Conservation (phyloP, 176 grass and related monocot genomes). For the Aegilops speltoides region DNA sequence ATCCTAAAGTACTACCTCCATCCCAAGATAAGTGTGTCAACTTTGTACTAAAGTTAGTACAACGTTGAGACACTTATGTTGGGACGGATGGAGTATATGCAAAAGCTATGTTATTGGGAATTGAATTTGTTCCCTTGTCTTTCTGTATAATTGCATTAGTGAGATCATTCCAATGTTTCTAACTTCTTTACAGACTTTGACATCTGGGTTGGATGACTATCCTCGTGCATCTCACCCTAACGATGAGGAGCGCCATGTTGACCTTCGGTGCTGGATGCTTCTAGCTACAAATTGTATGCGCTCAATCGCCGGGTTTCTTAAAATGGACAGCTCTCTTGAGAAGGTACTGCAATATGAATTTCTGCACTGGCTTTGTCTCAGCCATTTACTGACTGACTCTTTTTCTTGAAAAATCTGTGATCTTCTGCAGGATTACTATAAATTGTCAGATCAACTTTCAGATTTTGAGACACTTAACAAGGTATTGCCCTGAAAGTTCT, state of each 20-base stretch:
- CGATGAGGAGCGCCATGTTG: conserved; percentile 89
- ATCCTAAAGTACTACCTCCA: too few species aligned
- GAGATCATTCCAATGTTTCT: conserved; percentile 14
- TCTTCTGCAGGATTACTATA: conserved; percentile 69
- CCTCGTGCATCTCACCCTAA: conserved; percentile 94
- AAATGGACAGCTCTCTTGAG: conserved; percentile 57
- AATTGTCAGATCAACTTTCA: conserved; percentile 75
- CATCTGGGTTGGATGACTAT: conserved; percentile 96
- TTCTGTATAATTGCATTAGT: conserved; percentile 7
- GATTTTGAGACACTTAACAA: conserved; percentile 81
- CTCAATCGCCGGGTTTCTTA: conserved; percentile 73
- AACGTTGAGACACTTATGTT: too few species aligned
- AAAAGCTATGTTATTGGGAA: conserved; percentile 17
- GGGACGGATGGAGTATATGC: background rate
- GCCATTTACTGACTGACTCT: background rate
- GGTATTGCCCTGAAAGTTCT: conserved; percentile 46
- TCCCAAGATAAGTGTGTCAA: too few species aligned
- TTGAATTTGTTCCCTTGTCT: conserved; percentile 17
- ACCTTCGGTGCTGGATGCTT: conserved; percentile 97
- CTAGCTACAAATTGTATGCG: conserved; percentile 86
- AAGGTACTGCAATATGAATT: conserved; percentile 54
- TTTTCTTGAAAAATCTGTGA: background rate
- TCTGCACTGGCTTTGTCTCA: conserved; percentile 16
- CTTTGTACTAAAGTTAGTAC: too few species aligned
- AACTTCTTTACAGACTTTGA: conserved; percentile 70